A percentile compares a stretch with the other conserved stretches of the same genome.
phyloP scores from a whole-genome alignment of 2,329 filamentous ascomycete species.

The Cladosporium sp. region DNA sequence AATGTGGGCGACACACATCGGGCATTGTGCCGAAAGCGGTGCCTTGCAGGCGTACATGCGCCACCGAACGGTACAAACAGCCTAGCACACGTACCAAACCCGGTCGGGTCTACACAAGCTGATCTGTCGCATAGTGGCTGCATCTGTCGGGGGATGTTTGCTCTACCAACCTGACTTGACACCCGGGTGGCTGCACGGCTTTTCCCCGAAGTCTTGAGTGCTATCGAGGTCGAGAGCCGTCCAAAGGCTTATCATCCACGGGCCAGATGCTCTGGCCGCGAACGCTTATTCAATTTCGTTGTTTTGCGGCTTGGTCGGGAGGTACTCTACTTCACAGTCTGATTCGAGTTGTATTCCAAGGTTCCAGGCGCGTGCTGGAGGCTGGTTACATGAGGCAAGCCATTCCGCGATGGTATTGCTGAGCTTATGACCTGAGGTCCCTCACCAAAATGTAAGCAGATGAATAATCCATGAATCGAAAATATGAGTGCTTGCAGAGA shows the following conservation, averaged over 20 bases:
- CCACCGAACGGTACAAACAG: background rate
- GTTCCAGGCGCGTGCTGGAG: background rate
- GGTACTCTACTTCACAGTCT: background rate
- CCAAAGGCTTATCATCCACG: background rate
- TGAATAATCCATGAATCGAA: background rate
- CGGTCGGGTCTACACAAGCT: background rate
- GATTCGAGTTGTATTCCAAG: background rate
- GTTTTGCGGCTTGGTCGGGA: background rate
- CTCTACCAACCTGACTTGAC: background rate
- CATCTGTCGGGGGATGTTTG: background rate
- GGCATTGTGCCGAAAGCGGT: background rate
- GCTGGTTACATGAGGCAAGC: background rate
- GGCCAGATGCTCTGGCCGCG: background rate
- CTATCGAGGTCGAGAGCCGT: background rate
- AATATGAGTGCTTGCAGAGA: background rate
- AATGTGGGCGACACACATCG: background rate
- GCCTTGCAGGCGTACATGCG: background rate
- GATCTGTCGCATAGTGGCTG: background rate
- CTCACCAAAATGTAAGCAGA: background rate
- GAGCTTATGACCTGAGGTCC: background rate
- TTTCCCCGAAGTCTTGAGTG: background rate
- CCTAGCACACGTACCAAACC: background rate
- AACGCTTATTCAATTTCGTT: background rate
- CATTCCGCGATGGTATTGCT: background rate
- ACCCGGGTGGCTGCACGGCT: background rate